Evolutionary conservation across 2,329 filamentous ascomycete species (phyloP), one percentile per base, ranked within the genome.

Genomic region (Onygenales sp.): DNA sequence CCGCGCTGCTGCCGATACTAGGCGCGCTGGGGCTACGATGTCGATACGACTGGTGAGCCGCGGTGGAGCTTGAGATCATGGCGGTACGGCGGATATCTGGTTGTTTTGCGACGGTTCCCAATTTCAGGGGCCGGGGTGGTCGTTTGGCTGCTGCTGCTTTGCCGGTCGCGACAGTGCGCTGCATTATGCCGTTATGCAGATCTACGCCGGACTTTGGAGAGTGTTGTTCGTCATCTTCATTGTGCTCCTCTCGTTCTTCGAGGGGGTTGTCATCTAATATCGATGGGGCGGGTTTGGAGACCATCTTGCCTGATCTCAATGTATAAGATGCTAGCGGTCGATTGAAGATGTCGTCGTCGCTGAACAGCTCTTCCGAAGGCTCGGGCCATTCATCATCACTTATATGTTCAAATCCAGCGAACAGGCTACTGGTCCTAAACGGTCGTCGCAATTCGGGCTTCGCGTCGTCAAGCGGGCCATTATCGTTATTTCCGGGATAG

Each of bases 401-500:
- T 44, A 76, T 77, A 10, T 81, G 82, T 46, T 92, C 87, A 59
- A 94, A 93, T 0, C 88, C 88, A 34, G 88, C 87, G 68, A 93
- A 93, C n/a, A 94, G 74, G 64, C 87, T 93, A 69, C 87, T 92
- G 48, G 88, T 84, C 52, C 88, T 79, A 63, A 87, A 84, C 1
- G 87, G 86, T 13, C 85, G 80, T 56, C 84, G 80, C 64, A 86
- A 76, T 2, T 83, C 79, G 2, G 78, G 77, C 51, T 77, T 79
- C 11, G 52, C 52, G 37, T 57, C 52, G 17, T 51, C 73, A 1
- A 90, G 71, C 2, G 87, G 86, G 0, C 86, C 86, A 62, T 91
- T 85, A 61, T 93, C 87, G 61, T 91, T 90, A 66, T 89, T 88
- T 0, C 85, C 86, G 2, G 86, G 85, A 65, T 90, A 91, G 2